Evolutionary conservation across 257 asterid species (phyloP).

Genomic region (Rauvolfia tetraphylla): DNA sequence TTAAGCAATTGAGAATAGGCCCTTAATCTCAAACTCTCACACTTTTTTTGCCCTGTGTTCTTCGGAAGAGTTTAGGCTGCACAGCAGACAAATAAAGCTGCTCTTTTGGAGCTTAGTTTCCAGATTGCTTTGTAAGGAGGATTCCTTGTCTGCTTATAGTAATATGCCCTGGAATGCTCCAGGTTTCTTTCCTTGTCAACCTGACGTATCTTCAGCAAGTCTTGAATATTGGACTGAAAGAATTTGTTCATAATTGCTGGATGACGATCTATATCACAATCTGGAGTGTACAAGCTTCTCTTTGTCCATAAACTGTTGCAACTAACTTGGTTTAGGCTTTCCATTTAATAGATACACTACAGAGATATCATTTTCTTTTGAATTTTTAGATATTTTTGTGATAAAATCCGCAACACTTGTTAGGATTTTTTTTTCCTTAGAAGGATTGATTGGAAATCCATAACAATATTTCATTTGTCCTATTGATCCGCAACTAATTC

Average conservation of each 20-base stretch:
- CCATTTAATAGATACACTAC: not conserved
- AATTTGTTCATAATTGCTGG: not conserved
- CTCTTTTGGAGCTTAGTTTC: too few species aligned
- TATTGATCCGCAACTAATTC: not conserved
- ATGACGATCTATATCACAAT: not conserved
- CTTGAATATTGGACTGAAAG: not conserved
- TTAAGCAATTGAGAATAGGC: too few species aligned
- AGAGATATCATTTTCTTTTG: not conserved
- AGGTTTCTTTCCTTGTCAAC: not conserved
- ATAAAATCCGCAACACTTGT: not conserved
- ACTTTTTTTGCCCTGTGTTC: not conserved
- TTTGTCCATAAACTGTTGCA: not conserved
- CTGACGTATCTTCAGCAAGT: not conserved
- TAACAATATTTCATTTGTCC: not conserved
- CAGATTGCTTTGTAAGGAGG: not conserved
- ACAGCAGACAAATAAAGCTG: not conserved
- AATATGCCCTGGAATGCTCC: not conserved
- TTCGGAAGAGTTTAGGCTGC: not conserved
- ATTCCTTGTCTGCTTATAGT: not conserved
- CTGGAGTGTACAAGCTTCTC: not conserved
- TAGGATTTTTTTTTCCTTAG: not conserved
- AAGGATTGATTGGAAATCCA: not conserved
- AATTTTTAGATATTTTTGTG: not conserved
- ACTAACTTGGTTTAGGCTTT: not conserved
- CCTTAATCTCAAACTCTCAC: not conserved